Evolutionary conservation across 371 early-diverging fungal genomes (phyloP).

Genomic region (Rhizopus microsporus): DNA sequence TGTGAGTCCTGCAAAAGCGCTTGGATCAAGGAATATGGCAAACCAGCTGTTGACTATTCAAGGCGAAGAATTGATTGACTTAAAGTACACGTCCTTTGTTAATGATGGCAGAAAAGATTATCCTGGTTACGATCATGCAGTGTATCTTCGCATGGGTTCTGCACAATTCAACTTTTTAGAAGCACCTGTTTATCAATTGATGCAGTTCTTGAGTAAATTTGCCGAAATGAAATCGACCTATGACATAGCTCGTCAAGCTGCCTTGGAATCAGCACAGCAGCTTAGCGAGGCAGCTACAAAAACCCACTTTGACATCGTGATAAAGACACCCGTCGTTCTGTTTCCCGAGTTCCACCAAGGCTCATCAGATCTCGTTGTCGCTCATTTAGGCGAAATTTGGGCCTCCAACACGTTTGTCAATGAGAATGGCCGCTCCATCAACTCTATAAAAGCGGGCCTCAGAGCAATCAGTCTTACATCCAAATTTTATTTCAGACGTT

Average conservation of each 20-base stretch:
- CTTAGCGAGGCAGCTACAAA: slow-evolving; percentile 67
- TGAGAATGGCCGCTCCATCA: slow-evolving; percentile 48
- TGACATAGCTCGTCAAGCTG: slow-evolving; percentile 87
- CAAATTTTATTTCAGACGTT: slow-evolving; percentile 34
- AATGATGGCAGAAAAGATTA: slow-evolving; percentile 49
- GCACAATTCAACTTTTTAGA: slow-evolving; percentile 75
- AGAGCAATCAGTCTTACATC: slow-evolving; percentile 72
- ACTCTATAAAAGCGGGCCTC: slow-evolving; percentile 67
- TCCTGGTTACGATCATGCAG: slow-evolving; percentile 86
- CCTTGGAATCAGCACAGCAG: slow-evolving; percentile 75
- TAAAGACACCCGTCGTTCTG: slow-evolving; percentile 88
- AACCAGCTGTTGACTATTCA: slow-evolving; percentile 78
- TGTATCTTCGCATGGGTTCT: slow-evolving; percentile 81
- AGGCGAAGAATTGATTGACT: slow-evolving; percentile 87
- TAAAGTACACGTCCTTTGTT: slow-evolving; percentile 80
- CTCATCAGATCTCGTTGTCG: slow-evolving; percentile 61
- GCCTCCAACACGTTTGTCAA: slow-evolving; percentile 73
- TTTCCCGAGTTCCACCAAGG: slow-evolving; percentile 70
- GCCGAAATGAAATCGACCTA: slow-evolving; percentile 86
- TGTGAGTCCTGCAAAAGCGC: slow-evolving; percentile 26
- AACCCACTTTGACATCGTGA: slow-evolving; percentile 84
- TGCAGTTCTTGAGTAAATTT: slow-evolving; percentile 74
- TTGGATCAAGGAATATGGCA: slow-evolving; percentile 8
- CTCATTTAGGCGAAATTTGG: slow-evolving; percentile 88
- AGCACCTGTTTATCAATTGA: slow-evolving; percentile 54